Conservation (phyloP, 805 yeast species). For the Torulaspora gathmanii region DNA sequence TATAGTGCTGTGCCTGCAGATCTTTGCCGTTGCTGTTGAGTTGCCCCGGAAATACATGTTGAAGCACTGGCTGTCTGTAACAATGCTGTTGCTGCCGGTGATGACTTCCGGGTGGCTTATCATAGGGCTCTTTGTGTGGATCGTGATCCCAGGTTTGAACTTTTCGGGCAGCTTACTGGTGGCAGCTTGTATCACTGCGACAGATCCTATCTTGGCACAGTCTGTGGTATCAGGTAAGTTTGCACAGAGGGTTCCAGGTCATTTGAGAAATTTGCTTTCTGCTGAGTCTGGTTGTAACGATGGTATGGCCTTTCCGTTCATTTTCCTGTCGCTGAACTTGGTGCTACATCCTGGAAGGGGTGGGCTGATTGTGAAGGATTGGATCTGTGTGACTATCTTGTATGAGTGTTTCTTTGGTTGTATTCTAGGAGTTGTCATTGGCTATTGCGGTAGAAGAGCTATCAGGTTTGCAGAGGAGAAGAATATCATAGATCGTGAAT, state of each 20-base stretch:
- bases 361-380: constrained; percentile 67
- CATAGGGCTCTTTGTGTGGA: constrained; percentile 75
- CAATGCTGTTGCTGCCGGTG: constrained; percentile 71
- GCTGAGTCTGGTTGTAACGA: constrained; percentile 90
- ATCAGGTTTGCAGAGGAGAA: constrained; percentile 68
- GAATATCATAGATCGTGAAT: constrained; percentile 77
- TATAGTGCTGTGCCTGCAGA: constrained; percentile 78
- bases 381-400: constrained; percentile 70
- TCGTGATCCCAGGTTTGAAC: constrained; percentile 63
- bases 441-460: constrained; percentile 63
- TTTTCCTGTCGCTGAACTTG: constrained; percentile 62
- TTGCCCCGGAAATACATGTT: constrained; percentile 85
- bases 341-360: constrained; percentile 62
- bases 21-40: constrained; percentile 92
- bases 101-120: constrained; percentile 90
- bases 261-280: constrained; percentile 71
- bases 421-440: constrained; percentile 66
- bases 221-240: constrained; percentile 91
- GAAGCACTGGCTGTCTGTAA: constrained; percentile 74
- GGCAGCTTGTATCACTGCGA: constrained; percentile 88
- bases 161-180: constrained; percentile 70
- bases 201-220: constrained; percentile 92
- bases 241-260: constrained; percentile 90
- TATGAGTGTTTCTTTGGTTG: constrained; percentile 83
- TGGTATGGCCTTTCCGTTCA: constrained; percentile 94